Percentiles rank a stretch among this genome's conserved stretches.
phyloP scores from a whole-genome alignment of 2,329 filamentous ascomycete genomes.

The Nemania diffusa region DNA sequence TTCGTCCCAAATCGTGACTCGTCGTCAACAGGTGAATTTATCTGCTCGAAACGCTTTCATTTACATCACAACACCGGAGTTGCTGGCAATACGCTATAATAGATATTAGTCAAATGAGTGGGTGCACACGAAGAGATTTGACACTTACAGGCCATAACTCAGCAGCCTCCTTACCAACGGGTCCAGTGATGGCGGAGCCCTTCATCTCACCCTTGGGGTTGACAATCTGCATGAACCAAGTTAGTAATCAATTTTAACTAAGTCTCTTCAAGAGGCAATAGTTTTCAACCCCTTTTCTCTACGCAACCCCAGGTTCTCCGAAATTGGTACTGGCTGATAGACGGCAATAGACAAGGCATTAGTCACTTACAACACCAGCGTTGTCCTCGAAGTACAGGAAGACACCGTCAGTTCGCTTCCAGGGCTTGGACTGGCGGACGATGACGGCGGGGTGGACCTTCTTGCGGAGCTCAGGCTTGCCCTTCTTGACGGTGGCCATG shows the following conservation, averaged over 20 bases:
- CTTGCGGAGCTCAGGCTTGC: constrained; percentile 99
- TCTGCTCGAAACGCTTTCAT: constrained; percentile 50
- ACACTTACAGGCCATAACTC: constrained; percentile 95
- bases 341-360: constrained; percentile 98
- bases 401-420: constrained; percentile 97
- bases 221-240: constrained; percentile 76
- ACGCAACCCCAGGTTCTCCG: constrained; percentile 81
- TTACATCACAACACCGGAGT: constrained; percentile 99
- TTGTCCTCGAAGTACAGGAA: constrained; percentile 99
- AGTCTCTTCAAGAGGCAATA: constrained; percentile 77
- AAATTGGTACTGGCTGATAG: constrained; percentile 99
- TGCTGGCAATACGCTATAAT: constrained; percentile 93
- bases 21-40: constrained; percentile 43
- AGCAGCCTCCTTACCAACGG: constrained; percentile 99
- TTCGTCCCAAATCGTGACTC: constrained; percentile 46
- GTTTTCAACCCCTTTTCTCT: not conserved
- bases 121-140: not conserved
- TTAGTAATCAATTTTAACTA: constrained; percentile 48
- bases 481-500: constrained; percentile 53
- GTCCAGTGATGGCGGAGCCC: constrained; percentile 98
- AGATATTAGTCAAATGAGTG: constrained; percentile 43
- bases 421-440: constrained; percentile 58
- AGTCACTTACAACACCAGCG: constrained; percentile 88
- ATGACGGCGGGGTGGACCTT: constrained; percentile 99
- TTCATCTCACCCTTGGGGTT: constrained; percentile 99